Evolutionary conservation across 768 basidiomycete genomes (phyloP).

Genomic region (Chiua virens): DNA sequence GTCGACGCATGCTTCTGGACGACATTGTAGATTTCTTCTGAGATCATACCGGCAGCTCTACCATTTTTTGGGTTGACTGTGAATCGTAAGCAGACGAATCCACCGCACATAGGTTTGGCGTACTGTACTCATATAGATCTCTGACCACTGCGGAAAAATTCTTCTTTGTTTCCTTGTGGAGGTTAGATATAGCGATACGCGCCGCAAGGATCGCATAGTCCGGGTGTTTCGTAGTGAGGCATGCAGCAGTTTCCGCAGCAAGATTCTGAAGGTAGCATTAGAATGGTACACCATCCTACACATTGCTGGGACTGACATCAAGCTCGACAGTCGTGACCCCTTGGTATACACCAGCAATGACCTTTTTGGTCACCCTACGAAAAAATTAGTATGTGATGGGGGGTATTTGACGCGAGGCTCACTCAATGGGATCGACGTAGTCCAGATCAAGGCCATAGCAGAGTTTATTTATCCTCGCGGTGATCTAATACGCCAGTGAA

Average conservation of each 20-base stretch:
- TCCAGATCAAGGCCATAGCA: conserved; percentile 95
- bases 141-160: conserved; percentile 89
- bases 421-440: conserved; percentile 91
- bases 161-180: conserved; percentile 99
- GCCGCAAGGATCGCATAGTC: conserved; percentile 99
- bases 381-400: conserved; percentile 4
- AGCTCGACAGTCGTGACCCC: conserved; percentile 97
- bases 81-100: neutral
- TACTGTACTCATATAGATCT: conserved; percentile 88
- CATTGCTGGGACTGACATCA: conserved; percentile 61
- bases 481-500: conserved; percentile 55
- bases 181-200: conserved; percentile 96
- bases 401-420: neutral
- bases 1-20: conserved; percentile 78
- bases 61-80: conserved; percentile 95
- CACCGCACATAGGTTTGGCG: conserved; percentile 18
- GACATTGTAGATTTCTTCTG: conserved; percentile 78
- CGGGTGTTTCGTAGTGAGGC: conserved; percentile 94
- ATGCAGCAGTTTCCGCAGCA: conserved; percentile 96
- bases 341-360: conserved; percentile 89
- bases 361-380: conserved; percentile 83
- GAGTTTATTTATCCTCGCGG: conserved; percentile 82
- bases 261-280: conserved; percentile 63
- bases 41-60: conserved; percentile 85
- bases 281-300: neutral